These are phyloP conservation scores for Syzygium malaccense DNA, from an alignment of 441 rosid genomes.

Conservation along the genomic window DNA sequence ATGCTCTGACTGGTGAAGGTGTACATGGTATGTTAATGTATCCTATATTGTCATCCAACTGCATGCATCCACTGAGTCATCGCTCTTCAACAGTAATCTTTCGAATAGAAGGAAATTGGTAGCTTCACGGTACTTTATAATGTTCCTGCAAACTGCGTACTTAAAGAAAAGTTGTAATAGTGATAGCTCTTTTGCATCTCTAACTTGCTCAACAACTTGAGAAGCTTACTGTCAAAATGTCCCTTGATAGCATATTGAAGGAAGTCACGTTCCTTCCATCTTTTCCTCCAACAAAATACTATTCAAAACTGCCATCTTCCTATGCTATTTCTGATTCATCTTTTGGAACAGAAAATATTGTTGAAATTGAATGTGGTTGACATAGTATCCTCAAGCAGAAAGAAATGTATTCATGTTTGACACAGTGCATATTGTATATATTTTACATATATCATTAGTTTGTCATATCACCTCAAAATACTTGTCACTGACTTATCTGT, in stretches of 20 bases:
- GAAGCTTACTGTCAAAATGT: neutral
- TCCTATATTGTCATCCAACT: neutral
- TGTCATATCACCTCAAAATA: neutral
- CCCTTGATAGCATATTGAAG: neutral
- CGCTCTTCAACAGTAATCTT: neutral
- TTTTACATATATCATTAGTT: neutral
- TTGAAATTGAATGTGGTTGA: neutral
- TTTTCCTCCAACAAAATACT: neutral
- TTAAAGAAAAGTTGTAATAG: too few species aligned
- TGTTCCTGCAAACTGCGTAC: neutral
- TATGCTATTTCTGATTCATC: neutral
- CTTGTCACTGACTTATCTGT: neutral
- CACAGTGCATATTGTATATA: neutral
- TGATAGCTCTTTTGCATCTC: neutral
- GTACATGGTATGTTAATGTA: slow-evolving; percentile 69
- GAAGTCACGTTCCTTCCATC: neutral
- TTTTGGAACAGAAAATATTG: neutral
- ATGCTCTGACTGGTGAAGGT: slow-evolving; percentile 88
- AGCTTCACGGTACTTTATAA: neutral
- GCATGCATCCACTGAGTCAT: neutral
- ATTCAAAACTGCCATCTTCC: neutral
- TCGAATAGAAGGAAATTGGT: neutral
- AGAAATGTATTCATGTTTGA: neutral
- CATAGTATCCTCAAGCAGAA: neutral
- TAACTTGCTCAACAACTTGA: neutral